These are phyloP conservation scores for Penicillium fuscoglaucum DNA, from an alignment of 2,329 filamentous ascomycete species.

Conservation along the genomic window DNA sequence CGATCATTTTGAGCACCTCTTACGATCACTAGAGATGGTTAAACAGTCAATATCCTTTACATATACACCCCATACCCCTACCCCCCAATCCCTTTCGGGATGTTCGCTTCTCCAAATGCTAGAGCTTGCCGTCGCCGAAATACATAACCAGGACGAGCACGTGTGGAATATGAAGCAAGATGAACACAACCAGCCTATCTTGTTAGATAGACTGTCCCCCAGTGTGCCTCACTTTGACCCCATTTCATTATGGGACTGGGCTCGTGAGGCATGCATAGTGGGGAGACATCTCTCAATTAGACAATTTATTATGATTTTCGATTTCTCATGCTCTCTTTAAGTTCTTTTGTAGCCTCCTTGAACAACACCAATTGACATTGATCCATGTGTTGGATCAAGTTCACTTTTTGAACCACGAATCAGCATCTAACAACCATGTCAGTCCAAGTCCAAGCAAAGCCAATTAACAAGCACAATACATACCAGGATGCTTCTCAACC, in stretches of 20 bases:
- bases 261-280: constrained; percentile 39
- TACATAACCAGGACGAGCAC: constrained; percentile 51
- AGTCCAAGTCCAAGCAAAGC: not conserved
- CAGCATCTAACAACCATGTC: constrained; percentile 32
- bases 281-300: constrained; percentile 45
- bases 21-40: not conserved
- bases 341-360: not conserved
- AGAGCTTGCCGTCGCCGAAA: constrained; percentile 57
- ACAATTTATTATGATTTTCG: not conserved
- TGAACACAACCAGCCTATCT: constrained; percentile 38
- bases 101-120: constrained; percentile 52
- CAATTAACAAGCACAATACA: constrained; percentile 12
- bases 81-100: constrained; percentile 9
- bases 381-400: not conserved
- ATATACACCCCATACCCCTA: not conserved
- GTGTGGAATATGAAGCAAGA: constrained; percentile 62
- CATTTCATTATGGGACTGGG: constrained; percentile 50
- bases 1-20: not conserved
- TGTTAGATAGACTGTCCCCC: constrained; percentile 35
- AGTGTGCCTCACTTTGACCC: constrained; percentile 43
- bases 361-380: not conserved
- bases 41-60: not conserved
- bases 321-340: not conserved
- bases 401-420: constrained; percentile 30
- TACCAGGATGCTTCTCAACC: constrained; percentile 38